Evolutionary conservation across 768 basidiomycete genomes (phyloP).

Genomic region (Lepiota subincarnata): DNA sequence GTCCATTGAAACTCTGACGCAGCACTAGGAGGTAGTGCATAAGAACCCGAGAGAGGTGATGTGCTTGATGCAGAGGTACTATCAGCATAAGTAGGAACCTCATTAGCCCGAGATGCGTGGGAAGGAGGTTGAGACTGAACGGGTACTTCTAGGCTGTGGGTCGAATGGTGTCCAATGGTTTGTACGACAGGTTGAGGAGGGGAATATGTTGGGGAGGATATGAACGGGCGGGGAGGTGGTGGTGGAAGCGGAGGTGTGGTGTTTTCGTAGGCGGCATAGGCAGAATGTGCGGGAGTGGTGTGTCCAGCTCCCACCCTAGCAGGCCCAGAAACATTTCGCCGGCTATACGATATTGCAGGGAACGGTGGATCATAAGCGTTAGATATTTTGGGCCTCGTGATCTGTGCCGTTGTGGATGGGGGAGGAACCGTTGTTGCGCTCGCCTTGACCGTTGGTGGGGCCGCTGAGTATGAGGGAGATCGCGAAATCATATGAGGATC

Average conservation of each 20-base stretch:
- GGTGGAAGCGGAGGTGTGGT: slow-evolving; percentile 10
- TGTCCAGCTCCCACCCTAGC: background rate
- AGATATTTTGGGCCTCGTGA: slow-evolving; percentile 59
- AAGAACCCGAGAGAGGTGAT: background rate
- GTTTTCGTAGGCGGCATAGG: slow-evolving; percentile 19
- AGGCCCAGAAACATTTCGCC: slow-evolving; percentile 15
- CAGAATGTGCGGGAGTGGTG: slow-evolving; percentile 11
- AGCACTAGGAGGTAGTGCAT: background rate
- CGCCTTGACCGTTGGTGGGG: slow-evolving; percentile 16
- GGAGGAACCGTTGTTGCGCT: slow-evolving; percentile 11
- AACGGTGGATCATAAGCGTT: slow-evolving; percentile 82
- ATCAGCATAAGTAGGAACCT: too few relatives aligned
- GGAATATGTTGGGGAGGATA: background rate
- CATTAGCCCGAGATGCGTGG: background rate
- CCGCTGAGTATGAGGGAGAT: slow-evolving; percentile 25
- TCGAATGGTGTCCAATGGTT: background rate
- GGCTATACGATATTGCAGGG: slow-evolving; percentile 32
- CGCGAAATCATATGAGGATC: slow-evolving; percentile 14
- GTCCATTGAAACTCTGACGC: background rate
- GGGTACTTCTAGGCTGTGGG: background rate
- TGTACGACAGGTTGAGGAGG: background rate
- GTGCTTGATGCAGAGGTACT: background rate
- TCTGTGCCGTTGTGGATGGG: slow-evolving; percentile 26
- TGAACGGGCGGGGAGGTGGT: background rate
- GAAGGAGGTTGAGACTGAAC: background rate